Evolutionary conservation across 176 grass and related monocot genomes (phyloP).

Genomic region (Oryza glaberrima): DNA sequence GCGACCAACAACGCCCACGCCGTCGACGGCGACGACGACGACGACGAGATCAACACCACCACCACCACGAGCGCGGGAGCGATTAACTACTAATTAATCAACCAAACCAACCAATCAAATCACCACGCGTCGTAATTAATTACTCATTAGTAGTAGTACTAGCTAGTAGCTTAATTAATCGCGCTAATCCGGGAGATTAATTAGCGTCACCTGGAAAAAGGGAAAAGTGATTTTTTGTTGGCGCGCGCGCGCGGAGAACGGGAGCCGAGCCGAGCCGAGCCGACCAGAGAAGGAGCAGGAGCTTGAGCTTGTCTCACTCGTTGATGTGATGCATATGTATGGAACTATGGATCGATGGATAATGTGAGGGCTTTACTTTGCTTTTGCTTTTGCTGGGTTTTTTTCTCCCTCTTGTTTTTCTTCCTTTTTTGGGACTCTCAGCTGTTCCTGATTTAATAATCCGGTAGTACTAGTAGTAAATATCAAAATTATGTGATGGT

Average conservation of each 20-base stretch:
- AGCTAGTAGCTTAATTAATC: slow-evolving; percentile 20
- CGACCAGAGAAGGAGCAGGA: slow-evolving; percentile 1
- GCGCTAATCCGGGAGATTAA: neutral
- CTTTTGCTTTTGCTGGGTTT: neutral
- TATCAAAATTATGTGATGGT: slow-evolving; percentile 28
- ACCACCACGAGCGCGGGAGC: slow-evolving; percentile 4
- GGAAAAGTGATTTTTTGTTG: slow-evolving; percentile 64
- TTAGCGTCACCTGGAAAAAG: slow-evolving; percentile 15
- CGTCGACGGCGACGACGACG: slow-evolving; percentile 21
- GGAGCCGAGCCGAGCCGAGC: slow-evolving; percentile 39
- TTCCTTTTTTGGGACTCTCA: neutral
- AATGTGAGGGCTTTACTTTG: slow-evolving; percentile 24
- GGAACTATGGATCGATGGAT: neutral
- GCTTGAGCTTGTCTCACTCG: slow-evolving; percentile 59
- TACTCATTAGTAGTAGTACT: neutral
- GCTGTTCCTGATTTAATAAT: neutral
- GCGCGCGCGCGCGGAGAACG: slow-evolving; percentile 60
- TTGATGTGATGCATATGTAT: slow-evolving; percentile 45
- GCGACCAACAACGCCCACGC: slow-evolving; percentile 9
- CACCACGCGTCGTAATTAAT: neutral
- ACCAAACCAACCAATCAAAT: neutral
- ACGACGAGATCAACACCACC: neutral
- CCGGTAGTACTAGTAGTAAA: neutral
- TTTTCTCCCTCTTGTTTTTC: no score
- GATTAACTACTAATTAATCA: slow-evolving; percentile 35